These are phyloP conservation scores for Cladosporium halotolerans DNA, from an alignment of 2,329 filamentous ascomycete species.

Conservation along the genomic window DNA sequence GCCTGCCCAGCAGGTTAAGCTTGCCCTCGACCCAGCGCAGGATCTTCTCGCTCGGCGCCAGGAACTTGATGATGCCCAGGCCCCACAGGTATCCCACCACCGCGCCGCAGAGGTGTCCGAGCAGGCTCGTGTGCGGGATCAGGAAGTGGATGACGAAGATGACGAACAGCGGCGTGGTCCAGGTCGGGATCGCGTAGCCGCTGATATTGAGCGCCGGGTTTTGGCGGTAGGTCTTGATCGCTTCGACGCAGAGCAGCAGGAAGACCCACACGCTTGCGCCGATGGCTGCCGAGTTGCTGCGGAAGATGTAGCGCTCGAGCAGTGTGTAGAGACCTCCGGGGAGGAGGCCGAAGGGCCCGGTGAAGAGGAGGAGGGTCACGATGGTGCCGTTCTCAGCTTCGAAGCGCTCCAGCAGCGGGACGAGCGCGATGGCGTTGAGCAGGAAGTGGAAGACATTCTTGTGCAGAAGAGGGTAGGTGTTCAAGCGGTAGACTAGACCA, in stretches of 20 bases:
- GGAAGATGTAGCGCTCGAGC: constrained; percentile 67
- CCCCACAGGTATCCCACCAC: constrained; percentile 81
- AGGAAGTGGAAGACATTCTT: constrained; percentile 71
- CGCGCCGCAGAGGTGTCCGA: constrained; percentile 84
- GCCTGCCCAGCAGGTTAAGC: constrained; percentile 71
- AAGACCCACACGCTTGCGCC: constrained; percentile 94
- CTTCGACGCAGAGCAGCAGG: constrained; percentile 74
- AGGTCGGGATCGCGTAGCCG: constrained; percentile 75
- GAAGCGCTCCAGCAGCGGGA: constrained; percentile 87
- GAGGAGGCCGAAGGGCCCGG: constrained; percentile 60
- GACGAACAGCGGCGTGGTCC: constrained; percentile 78
- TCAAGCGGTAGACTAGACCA: constrained; percentile 74
- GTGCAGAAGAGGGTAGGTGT: constrained; percentile 87
- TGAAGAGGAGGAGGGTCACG: constrained; percentile 77
- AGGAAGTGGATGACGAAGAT: constrained; percentile 69
- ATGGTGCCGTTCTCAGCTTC: constrained; percentile 89
- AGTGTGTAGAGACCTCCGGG: constrained; percentile 77
- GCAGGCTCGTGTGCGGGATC: constrained; percentile 71
- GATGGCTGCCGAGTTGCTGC: constrained; percentile 65
- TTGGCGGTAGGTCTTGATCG: constrained; percentile 73
- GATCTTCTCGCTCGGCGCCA: constrained; percentile 82
- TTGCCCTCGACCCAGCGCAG: constrained; percentile 85
- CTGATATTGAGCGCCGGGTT: constrained; percentile 69
- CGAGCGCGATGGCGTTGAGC: constrained; percentile 72
- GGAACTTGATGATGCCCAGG: constrained; percentile 78